Base-by-base conservation (phyloP, 805 yeast genomes). In the Torulaspora maleeae region DNA sequence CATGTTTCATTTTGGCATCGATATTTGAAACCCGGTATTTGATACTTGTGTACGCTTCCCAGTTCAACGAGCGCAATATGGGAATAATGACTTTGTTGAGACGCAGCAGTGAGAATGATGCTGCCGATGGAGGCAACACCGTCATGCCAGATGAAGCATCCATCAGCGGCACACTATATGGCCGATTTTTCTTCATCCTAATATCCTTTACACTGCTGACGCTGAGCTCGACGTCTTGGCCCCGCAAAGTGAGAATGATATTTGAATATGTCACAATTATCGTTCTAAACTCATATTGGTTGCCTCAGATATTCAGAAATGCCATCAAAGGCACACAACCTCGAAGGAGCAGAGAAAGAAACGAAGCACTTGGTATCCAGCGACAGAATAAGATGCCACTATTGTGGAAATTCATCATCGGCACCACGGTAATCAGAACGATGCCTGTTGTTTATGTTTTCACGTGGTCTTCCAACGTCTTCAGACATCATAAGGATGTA, bases 271-370 rank as follows among this genome's bases (percentile, higher is more conserved):
- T 75, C 4, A 66, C 76, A 1, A 61, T 83, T 8, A 48, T 80
- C 1, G 40, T 73, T 1, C 54, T 83, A 24, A 84, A 80, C 61
- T 84, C 95, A 1, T 82, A 77, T 54, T 89, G 96, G 96, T 53
- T 86, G 12, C 96, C 97, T 1, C 98, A 90, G 63, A 82, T 86
- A 35, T 81, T 80, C 54, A 73, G 96, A 60, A 87, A 88, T 60
- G 44, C 62, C 6, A 48, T 63, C 3, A 64, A 64, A 38, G 67
- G 67, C 12, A 51, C 52, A 17, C 49, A 57, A 5, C 60, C 64
- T 8, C 54, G 63, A 49, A 52, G 61, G 38, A 44, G 41, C 7
- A 47, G 58, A 37, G 36, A 45, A 34, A 43, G 52, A 36, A 52
- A 45, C 20, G 52, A 37, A 19, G 38, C 40, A 3, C 36, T 42